Evolutionary conservation across 2,329 filamentous ascomycete genomes (phyloP), one percentile per base, ranked within the genome.

Genomic region (Talaromyces islandicus): DNA sequence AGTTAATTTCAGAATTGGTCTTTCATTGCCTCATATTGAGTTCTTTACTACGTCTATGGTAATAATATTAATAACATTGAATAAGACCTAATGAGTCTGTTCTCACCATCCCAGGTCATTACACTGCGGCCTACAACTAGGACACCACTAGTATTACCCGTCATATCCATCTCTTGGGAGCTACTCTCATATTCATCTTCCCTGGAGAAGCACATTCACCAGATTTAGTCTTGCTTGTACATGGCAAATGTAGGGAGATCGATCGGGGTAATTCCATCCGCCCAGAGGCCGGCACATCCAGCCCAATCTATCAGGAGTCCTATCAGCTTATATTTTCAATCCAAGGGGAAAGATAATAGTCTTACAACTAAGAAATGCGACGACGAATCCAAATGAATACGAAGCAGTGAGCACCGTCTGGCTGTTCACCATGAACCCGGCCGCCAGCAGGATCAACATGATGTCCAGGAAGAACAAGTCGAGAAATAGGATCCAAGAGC

Each of bases 351-450:
- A 46, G 3, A 19, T 9, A 2, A 12, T 4, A 7, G 2, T 14
- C 68, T 65, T 57, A 70, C 68, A 70, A 46, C 63, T 61, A 38
- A 65, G 60, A 57, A 68, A 65, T 3, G 64, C 61, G 7, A 69
- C 69, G 14, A 68, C 43, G 29, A 69, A 67, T 1, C 67, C 68
- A 14, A 70, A 41, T 3, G 62, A 64, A 21, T 68, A 65, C 4
- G 65, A 64, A 4, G 66, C 68, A 9, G 59, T 63, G 3, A 68
- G 60, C 27, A 68, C 56, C 4, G 56, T 29, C 4, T 54, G 12
- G 12, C 54, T 66, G 9, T 60, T 53, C 25, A 64, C 38, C 66
- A 69, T 71, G 46, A 65, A 69, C 7, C 69, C 69, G 41, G 59
- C 63, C 14, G 69, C 69, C 14, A 70, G 62, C n/a, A 70, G 60